These are phyloP conservation scores for Pseudogymnoascus sp. DNA, from an alignment of 2,329 filamentous ascomycete genomes.

Conservation along the genomic window DNA sequence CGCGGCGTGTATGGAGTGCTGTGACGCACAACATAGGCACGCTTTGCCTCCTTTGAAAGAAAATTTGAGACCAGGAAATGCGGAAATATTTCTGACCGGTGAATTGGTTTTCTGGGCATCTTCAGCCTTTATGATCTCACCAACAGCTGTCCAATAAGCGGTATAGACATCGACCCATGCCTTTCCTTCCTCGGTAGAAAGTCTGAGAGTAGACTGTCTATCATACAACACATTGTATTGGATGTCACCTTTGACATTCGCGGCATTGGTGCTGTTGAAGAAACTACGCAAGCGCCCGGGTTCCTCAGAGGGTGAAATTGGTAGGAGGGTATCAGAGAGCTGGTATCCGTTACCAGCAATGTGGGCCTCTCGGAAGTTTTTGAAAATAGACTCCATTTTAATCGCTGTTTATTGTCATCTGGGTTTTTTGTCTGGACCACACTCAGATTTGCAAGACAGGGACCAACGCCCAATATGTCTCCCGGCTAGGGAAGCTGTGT, in stretches of 20 bases:
- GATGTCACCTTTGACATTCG: conserved; percentile 53
- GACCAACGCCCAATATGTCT: background rate
- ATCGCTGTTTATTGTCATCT: background rate
- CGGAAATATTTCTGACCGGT: conserved; percentile 19
- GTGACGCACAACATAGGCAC: background rate
- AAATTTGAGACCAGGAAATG: background rate
- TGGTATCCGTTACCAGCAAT: conserved; percentile 57
- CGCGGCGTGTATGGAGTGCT: background rate
- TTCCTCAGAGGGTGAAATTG: conserved; percentile 54
- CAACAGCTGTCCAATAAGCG: conserved; percentile 75
- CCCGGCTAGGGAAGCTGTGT: background rate
- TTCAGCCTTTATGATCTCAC: conserved; percentile 61
- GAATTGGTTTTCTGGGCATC: conserved; percentile 34
- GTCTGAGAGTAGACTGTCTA: conserved; percentile 32
- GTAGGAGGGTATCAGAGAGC: conserved; percentile 68
- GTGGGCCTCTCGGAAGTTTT: conserved; percentile 65
- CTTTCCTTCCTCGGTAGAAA: conserved; percentile 50
- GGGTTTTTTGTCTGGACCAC: background rate
- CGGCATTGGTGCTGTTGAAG: conserved; percentile 60
- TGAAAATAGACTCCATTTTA: conserved; percentile 65
- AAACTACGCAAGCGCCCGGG: conserved; percentile 62
- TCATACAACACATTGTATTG: conserved; percentile 62
- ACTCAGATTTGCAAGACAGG: background rate
- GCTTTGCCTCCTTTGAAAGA: background rate
- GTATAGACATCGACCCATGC: conserved; percentile 85